phyloP scores from a whole-genome alignment of 2,329 filamentous ascomycete genomes.

The Colletotrichum sp. region DNA sequence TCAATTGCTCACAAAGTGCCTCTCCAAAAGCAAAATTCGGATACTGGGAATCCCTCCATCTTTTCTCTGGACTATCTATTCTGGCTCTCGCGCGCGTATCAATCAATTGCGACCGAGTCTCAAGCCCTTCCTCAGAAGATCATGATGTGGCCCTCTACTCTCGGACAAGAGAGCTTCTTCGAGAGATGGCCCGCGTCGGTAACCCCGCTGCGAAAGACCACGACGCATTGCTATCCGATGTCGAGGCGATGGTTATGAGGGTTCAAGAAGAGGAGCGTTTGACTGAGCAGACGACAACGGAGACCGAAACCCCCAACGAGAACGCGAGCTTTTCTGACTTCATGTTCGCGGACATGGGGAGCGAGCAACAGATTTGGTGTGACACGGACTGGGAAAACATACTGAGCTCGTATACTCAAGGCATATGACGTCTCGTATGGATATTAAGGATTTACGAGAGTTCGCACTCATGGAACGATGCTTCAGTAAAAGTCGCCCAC shows the following conservation, averaged over 20 bases:
- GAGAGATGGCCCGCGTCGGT: slow-evolving; percentile 15
- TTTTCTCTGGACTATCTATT: slow-evolving; percentile 27
- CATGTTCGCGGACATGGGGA: neutral
- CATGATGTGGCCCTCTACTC: slow-evolving; percentile 7
- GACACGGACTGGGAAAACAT: slow-evolving; percentile 10
- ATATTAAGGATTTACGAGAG: too few relatives aligned
- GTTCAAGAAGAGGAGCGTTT: neutral
- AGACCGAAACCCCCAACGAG: neutral
- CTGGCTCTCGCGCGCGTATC: slow-evolving; percentile 16
- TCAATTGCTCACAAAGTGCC: rapidly evolving
- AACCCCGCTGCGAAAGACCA: slow-evolving; percentile 21
- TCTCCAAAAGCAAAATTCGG: slow-evolving; percentile 23
- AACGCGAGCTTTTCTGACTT: neutral
- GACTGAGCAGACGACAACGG: neutral
- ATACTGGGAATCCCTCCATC: slow-evolving; percentile 28
- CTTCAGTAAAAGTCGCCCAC: too few relatives aligned
- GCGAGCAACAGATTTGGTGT: neutral
- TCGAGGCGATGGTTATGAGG: slow-evolving; percentile 18
- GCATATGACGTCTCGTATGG: too few relatives aligned
- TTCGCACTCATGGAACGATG: too few relatives aligned
- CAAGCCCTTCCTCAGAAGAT: neutral
- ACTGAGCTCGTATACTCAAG: slow-evolving; percentile 5
- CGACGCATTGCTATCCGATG: slow-evolving; percentile 16
- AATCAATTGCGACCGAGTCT: neutral
- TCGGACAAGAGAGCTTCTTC: slow-evolving; percentile 4